Percentiles rank a stretch among this genome's conserved stretches.
Conservation (phyloP, 306 rosid species). For the Urtica urens region DNA sequence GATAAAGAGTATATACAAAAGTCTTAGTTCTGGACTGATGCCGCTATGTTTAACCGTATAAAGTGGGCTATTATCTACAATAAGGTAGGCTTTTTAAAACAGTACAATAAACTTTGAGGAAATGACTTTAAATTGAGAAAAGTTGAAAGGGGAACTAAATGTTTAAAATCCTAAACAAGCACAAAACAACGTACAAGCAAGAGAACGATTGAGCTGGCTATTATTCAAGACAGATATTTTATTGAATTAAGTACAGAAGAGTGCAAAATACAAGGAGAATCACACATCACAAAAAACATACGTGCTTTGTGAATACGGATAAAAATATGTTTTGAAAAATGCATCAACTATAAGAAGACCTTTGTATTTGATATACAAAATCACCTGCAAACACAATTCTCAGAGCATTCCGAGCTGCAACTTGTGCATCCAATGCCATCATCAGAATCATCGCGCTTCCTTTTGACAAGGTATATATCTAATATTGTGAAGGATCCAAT, state of each 20-base stretch:
- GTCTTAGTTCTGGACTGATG: no score
- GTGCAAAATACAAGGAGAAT: no score
- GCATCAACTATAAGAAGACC: background rate
- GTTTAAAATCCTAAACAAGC: background rate
- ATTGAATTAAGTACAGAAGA: no score
- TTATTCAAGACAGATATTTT: no score
- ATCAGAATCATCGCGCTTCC: slow-evolving; percentile 58
- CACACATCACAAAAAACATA: no score
- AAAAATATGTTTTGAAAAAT: no score
- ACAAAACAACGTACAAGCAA: background rate
- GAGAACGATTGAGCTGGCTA: no score
- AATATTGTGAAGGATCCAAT: slow-evolving; percentile 34
- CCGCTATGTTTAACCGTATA: background rate
- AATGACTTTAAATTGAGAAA: background rate
- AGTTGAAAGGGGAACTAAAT: background rate
- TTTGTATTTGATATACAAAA: background rate
- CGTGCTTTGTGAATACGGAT: no score
- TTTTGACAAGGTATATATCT: slow-evolving; percentile 80
- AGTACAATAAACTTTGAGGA: background rate
- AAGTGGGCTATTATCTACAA: no score
- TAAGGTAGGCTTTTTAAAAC: no score
- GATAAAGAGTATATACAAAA: slow-evolving; percentile 5
- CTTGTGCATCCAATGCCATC: slow-evolving; percentile 72
- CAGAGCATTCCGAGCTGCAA: slow-evolving; percentile 52
- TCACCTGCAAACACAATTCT: slow-evolving; percentile 89